Evolutionary conservation across 768 basidiomycete genomes (phyloP).

Genomic region (Russula lepida): DNA sequence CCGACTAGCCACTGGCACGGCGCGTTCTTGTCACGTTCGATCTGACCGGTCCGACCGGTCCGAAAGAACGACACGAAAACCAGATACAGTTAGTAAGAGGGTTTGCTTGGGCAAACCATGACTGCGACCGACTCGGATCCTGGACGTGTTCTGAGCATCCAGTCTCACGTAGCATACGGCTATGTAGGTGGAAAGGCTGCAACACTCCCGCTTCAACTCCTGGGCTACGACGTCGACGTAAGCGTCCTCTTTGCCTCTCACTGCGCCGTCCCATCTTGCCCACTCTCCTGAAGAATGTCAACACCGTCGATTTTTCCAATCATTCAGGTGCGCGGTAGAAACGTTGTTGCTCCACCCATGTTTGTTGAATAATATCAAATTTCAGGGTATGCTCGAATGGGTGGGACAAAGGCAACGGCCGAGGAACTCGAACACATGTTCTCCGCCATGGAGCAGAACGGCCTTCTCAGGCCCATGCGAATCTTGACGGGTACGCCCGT

Average conservation of each 20-base stretch:
- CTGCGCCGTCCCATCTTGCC: neutral
- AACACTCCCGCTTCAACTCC: conserved; percentile 67
- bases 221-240: conserved; percentile 96
- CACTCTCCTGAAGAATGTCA: conserved; percentile 50
- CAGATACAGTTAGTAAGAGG: no score
- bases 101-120: no score
- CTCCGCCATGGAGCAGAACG: conserved; percentile 61
- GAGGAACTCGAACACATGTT: conserved; percentile 74
- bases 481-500: conserved; percentile 61
- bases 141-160: conserved; percentile 76
- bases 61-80: no score
- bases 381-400: conserved; percentile 75
- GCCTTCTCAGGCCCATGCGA: conserved; percentile 60
- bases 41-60: no score
- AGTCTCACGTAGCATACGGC: conserved; percentile 89
- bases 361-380: neutral
- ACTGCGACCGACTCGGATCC: conserved; percentile 7
- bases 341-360: neutral
- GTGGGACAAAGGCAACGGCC: conserved; percentile 71
- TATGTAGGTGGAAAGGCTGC: conserved; percentile 88
- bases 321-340: conserved; percentile 61
- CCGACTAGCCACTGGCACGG: neutral
- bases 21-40: conserved; percentile 14
- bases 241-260: conserved; percentile 24
- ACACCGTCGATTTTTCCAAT: conserved; percentile 92